A percentile compares a stretch with the other conserved stretches of the same genome.
These are phyloP conservation scores for Aureobasidium sp. DNA, from an alignment of 2,329 filamentous ascomycete species.

Conservation along the genomic window DNA sequence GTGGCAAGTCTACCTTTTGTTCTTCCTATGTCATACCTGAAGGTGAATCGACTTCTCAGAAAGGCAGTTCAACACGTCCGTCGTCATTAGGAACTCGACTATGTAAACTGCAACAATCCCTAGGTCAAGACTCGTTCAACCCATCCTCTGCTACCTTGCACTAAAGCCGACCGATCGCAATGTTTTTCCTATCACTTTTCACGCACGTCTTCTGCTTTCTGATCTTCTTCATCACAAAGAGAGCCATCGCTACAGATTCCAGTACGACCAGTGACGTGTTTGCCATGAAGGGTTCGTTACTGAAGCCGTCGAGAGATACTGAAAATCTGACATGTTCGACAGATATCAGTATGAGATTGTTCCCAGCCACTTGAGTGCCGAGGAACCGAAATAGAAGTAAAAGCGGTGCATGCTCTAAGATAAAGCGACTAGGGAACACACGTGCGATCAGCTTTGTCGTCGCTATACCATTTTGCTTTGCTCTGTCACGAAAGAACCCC, in stretches of 20 bases:
- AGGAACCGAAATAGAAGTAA: neutral
- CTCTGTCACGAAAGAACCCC: neutral
- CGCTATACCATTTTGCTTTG: neutral
- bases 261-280: neutral
- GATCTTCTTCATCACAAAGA: slow-evolving; percentile 5
- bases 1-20: neutral
- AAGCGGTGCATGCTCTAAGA: neutral
- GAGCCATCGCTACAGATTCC: neutral
- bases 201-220: slow-evolving; percentile 13
- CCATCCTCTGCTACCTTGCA: neutral
- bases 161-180: neutral
- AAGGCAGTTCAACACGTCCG: neutral
- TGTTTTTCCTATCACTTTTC: slow-evolving; percentile 12
- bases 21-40: neutral
- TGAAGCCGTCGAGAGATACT: too few relatives aligned
- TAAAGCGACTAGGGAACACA: too few relatives aligned
- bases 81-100: neutral
- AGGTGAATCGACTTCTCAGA: neutral
- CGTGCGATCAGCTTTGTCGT: neutral
- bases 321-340: neutral
- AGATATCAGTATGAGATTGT: neutral
- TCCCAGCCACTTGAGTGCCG: neutral
- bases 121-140: neutral
- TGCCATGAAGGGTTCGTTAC: neutral
- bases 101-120: neutral